Percentiles rank a stretch among this genome's conserved stretches.
These are phyloP conservation scores for Geotrichum ghanense DNA, from an alignment of 805 yeast genomes.

Conservation along the genomic window DNA sequence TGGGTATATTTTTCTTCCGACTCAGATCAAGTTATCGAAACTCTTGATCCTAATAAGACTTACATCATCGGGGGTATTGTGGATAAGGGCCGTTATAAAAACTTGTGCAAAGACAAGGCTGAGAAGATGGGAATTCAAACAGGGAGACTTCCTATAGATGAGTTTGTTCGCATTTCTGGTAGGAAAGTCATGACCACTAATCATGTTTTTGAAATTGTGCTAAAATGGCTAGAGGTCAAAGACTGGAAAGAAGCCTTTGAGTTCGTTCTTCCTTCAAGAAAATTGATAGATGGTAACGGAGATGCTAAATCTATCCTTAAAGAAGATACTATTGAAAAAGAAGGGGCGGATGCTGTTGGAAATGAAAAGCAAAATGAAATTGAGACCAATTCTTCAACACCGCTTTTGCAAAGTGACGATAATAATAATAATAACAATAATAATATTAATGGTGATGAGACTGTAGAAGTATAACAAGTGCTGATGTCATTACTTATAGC, in stretches of 20 bases:
- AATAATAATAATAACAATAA: too few relatives aligned
- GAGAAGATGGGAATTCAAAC: constrained; percentile 56
- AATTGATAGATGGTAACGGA: constrained; percentile 23
- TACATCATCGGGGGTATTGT: constrained; percentile 94
- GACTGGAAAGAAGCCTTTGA: constrained; percentile 88
- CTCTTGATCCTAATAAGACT: constrained; percentile 55
- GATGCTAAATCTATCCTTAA: background rate
- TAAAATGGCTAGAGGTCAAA: constrained; percentile 64
- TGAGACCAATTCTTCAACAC: too few relatives aligned
- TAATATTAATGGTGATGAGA: too few relatives aligned
- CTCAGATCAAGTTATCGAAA: constrained; percentile 56
- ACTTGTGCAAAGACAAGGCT: constrained; percentile 74
- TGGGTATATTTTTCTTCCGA: constrained; percentile 77
- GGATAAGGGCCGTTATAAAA: constrained; percentile 83
- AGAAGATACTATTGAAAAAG: background rate
- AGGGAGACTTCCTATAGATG: constrained; percentile 77
- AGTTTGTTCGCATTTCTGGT: constrained; percentile 71
- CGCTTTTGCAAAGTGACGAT: too few relatives aligned
- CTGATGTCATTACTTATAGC: too few relatives aligned
- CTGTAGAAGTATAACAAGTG: too few relatives aligned
- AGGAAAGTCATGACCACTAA: constrained; percentile 86
- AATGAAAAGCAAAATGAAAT: too few relatives aligned
- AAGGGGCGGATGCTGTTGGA: background rate
- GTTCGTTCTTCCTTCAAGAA: constrained; percentile 75
- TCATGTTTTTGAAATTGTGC: constrained; percentile 82